Percentiles rank a stretch among this genome's conserved stretches.
Conservation (phyloP, 2,329 filamentous ascomycete species). For the Aureobasidium sp. region DNA sequence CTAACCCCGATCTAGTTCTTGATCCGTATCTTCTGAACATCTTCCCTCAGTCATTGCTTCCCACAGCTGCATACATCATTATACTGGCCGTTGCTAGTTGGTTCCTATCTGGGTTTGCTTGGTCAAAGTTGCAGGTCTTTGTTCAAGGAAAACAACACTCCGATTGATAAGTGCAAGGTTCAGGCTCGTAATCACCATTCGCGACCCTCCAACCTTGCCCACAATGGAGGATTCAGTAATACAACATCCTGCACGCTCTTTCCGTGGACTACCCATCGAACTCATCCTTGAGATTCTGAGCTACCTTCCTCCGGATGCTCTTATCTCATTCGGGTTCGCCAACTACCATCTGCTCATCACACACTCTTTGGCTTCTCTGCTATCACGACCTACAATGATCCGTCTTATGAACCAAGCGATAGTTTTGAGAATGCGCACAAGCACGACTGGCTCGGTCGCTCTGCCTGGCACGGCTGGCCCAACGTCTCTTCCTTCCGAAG, state of each 20-base stretch:
- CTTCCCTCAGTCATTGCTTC: conserved; percentile 67
- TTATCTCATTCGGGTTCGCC: conserved; percentile 39
- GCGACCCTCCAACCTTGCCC: not conserved
- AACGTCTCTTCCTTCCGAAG: conserved; percentile 31
- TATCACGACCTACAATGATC: conserved; percentile 22
- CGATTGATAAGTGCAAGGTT: conserved; percentile 11
- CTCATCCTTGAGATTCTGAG: conserved; percentile 38
- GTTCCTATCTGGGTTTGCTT: conserved; percentile 41
- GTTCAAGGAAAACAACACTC: conserved; percentile 12
- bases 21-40: conserved; percentile 78
- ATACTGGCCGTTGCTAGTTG: conserved; percentile 49
- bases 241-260: conserved; percentile 20
- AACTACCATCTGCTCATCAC: conserved; percentile 35
- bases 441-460: too few species aligned
- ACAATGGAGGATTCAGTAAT: not conserved
- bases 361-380: conserved; percentile 28
- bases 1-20: conserved; percentile 49
- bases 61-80: conserved; percentile 61
- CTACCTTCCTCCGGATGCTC: conserved; percentile 30
- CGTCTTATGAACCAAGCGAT: not conserved
- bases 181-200: not conserved
- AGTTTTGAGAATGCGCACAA: too few species aligned
- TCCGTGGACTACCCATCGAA: conserved; percentile 37
- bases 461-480: conserved; percentile 14
- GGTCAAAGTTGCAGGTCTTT: conserved; percentile 20